phyloP scores from a whole-genome alignment of 768 basidiomycete species.

The Lentinus brumalis region DNA sequence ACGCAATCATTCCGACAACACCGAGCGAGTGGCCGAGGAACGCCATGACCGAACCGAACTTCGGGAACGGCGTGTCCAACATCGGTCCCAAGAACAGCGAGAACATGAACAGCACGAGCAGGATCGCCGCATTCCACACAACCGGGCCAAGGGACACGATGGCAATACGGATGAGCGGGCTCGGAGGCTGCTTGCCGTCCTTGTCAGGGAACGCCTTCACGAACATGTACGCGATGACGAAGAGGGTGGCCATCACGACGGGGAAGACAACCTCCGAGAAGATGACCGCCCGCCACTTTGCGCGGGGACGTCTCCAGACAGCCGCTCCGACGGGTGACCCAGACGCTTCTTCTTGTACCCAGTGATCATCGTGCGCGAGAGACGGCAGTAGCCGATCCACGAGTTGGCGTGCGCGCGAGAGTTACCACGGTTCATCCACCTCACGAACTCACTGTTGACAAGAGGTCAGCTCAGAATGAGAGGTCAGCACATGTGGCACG shows the following conservation, averaged over 20 bases:
- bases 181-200: slow-evolving; percentile 66
- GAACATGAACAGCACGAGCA: slow-evolving; percentile 85
- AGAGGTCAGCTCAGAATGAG: slow-evolving; percentile 6
- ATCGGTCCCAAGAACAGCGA: slow-evolving; percentile 94
- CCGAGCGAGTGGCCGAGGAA: slow-evolving; percentile 84
- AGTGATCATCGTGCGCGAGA: slow-evolving; percentile 97
- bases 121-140: slow-evolving; percentile 90
- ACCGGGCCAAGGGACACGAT: slow-evolving; percentile 93
- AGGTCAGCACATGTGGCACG: slow-evolving; percentile 25
- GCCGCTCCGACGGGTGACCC: slow-evolving; percentile 95
- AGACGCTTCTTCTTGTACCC: slow-evolving; percentile 99
- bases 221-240: slow-evolving; percentile 90
- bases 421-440: slow-evolving; percentile 99
- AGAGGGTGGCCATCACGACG: slow-evolving; percentile 79
- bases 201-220: slow-evolving; percentile 81
- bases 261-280: slow-evolving; percentile 89
- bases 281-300: slow-evolving; percentile 87
- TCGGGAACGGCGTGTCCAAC: slow-evolving; percentile 79
- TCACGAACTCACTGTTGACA: slow-evolving; percentile 80
- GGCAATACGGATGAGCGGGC: slow-evolving; percentile 89
- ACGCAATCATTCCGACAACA: slow-evolving; percentile 84
- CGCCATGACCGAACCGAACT: slow-evolving; percentile 92
- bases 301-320: slow-evolving; percentile 92
- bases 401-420: slow-evolving; percentile 96
- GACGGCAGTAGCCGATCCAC: slow-evolving; percentile 98